These are phyloP conservation scores for Pseudodiploospora longispora DNA, from an alignment of 2,329 filamentous ascomycete species.

Conservation along the genomic window DNA sequence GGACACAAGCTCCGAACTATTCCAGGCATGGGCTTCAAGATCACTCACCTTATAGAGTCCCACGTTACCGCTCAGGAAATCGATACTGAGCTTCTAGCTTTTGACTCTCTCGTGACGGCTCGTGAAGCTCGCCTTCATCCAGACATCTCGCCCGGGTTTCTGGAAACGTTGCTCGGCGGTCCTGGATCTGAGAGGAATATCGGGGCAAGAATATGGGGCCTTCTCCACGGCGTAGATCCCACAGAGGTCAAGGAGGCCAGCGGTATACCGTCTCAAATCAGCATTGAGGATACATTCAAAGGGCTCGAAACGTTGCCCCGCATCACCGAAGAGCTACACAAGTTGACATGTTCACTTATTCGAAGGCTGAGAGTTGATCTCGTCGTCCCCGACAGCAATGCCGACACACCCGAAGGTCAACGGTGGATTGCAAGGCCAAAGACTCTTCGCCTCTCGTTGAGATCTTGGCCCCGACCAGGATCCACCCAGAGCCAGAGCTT, in stretches of 20 bases:
- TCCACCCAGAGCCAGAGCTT: constrained; percentile 47
- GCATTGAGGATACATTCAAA: constrained; percentile 87
- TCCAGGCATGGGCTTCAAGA: constrained; percentile 78
- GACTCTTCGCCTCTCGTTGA: constrained; percentile 72
- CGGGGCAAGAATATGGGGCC: constrained; percentile 63
- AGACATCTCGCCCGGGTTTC: constrained; percentile 51
- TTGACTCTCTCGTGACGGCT: constrained; percentile 49
- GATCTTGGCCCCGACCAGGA: constrained; percentile 40
- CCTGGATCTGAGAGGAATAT: constrained; percentile 64
- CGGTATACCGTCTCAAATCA: constrained; percentile 76
- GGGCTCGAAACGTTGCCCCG: constrained; percentile 57
- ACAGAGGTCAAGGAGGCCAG: constrained; percentile 64
- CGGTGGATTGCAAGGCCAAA: constrained; percentile 73
- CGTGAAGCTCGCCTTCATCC: constrained; percentile 55
- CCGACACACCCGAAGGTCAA: constrained; percentile 23
- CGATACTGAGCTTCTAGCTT: constrained; percentile 26
- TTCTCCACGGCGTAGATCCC: constrained; percentile 75
- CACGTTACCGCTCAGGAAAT: constrained; percentile 36
- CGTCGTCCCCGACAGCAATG: constrained; percentile 39
- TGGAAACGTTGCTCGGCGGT: constrained; percentile 63
- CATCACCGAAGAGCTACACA: constrained; percentile 59
- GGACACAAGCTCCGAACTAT: constrained; percentile 68
- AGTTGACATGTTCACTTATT: constrained; percentile 62
- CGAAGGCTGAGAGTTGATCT: constrained; percentile 74
- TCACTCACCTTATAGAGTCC: constrained; percentile 37